Base-by-base conservation (phyloP, 2,329 filamentous ascomycete genomes). In the Rhinocladiella similis region DNA sequence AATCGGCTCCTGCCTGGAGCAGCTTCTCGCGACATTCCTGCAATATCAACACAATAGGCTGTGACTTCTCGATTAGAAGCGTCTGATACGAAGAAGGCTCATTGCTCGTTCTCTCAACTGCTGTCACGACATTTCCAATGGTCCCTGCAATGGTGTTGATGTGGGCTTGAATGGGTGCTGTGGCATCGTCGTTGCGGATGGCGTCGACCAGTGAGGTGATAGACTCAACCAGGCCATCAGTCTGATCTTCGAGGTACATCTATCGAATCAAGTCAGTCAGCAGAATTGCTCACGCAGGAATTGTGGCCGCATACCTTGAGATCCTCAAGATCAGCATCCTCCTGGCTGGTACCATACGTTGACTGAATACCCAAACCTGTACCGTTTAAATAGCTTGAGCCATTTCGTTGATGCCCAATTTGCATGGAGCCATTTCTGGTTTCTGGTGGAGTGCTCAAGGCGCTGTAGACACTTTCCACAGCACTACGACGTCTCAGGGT, bases 161-260 rank as follows among this genome's bases (percentile, higher is more conserved):
- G 68, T 91, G 83, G n/a, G 77, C 80, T 22, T 82, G 83, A 58
- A 95, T 86, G 56, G 84, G 80, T 54, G 82, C 77, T 56, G 88
- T 82, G 25, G 80, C 76, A 27, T 83, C 82, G 62, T 88, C 83
- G 49, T 80, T 79, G 52, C 88, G 86, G 60, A 91, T 87, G 27
- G 84, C 84, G 52, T 82, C 81, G 46, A 95, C 89, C 6, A 96
- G 82, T n/a, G 85, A 83, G 72, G 94, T 89, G 62, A 95, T 91
- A 43, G 85, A 89, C 63, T 90, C 85, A 22, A 94, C 87, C 57
- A 96, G 80, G 2, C 85, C 77, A 49, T 89, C 88, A 10, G 88
- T 92, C 70, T 94, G 89, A 68, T 92, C 89, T 68, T 94, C 89
- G 35, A 95, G 82, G 68, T 91, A 92, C 57, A 89, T 83, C 83